These are phyloP conservation scores for Fusarium camptoceras DNA, from an alignment of 2,329 filamentous ascomycete species.

Conservation along the genomic window DNA sequence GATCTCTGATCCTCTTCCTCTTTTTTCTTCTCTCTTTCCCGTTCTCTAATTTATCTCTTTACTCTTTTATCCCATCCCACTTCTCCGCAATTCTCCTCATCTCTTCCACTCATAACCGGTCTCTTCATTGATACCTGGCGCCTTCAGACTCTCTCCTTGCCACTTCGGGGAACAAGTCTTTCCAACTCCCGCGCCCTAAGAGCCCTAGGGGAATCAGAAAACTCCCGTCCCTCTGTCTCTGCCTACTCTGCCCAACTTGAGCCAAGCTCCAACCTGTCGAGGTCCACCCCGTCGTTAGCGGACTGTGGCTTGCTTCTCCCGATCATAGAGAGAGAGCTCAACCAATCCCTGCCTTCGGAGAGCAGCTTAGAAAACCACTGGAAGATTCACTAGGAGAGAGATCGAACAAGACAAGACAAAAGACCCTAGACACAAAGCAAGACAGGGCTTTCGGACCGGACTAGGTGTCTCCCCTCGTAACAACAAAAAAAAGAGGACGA, in stretches of 20 bases:
- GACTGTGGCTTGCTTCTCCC: conserved; percentile 31
- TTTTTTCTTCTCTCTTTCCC: conserved; percentile 5
- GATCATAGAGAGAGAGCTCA: background rate
- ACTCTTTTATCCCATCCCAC: conserved; percentile 1
- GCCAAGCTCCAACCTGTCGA: conserved; percentile 24
- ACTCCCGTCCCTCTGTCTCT: conserved; percentile 10
- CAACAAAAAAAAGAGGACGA: background rate
- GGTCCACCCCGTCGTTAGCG: conserved; percentile 28
- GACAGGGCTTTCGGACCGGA: conserved; percentile 23
- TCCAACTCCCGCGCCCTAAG: conserved; percentile 33
- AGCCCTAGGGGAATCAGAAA: conserved; percentile 15
- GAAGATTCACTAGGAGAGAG: conserved; percentile 4
- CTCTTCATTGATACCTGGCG: conserved; percentile 27
- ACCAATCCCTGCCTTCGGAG: conserved; percentile 7
- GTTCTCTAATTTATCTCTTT: background rate
- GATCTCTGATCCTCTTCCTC: background rate
- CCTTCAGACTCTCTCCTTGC: conserved; percentile 11
- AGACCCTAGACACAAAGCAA: conserved; percentile 7
- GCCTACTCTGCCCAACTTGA: conserved; percentile 13
- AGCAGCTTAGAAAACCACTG: conserved; percentile 14
- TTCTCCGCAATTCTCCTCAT: conserved; percentile 2
- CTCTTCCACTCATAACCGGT: conserved; percentile 1
- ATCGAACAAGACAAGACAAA: conserved; percentile 29
- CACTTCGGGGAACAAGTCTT: conserved; percentile 25
- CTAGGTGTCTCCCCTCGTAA: conserved; percentile 14